Percentiles rank a stretch among this genome's conserved stretches.
These are phyloP conservation scores for Kalmanozyma brasiliensis DNA, from an alignment of 1,284 basidiomycete species.

Conservation along the genomic window DNA sequence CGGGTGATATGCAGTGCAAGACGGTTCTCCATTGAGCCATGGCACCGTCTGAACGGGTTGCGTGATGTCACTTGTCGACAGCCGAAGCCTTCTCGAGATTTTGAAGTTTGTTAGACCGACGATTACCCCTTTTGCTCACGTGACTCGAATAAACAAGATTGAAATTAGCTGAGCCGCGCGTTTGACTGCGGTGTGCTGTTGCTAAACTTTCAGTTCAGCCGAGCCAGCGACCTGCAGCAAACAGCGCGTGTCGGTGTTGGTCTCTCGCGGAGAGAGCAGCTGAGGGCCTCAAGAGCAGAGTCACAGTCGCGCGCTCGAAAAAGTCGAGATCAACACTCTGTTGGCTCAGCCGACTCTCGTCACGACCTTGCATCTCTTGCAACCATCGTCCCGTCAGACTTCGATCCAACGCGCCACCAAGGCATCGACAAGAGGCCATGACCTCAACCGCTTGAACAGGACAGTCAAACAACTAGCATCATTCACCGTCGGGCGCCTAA, in stretches of 20 bases:
- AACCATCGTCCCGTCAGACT: neutral
- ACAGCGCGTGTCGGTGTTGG: conserved; percentile 11
- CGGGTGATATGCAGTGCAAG: neutral
- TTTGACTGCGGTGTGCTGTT: neutral
- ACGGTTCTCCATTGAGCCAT: too few relatives aligned
- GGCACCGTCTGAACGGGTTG: too few relatives aligned
- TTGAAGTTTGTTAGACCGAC: neutral
- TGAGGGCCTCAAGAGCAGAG: neutral
- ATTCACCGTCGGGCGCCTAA: too few relatives aligned
- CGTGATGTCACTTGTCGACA: neutral
- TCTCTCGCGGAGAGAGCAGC: neutral
- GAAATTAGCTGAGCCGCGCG: conserved; percentile 2
- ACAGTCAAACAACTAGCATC: too few relatives aligned
- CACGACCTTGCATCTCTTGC: too few relatives aligned
- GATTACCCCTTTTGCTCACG: neutral
- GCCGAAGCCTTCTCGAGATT: neutral
- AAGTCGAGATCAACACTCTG: conserved; percentile 14
- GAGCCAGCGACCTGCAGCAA: neutral
- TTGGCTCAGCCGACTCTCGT: neutral
- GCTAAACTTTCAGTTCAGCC: too few relatives aligned
- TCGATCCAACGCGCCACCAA: too few relatives aligned
- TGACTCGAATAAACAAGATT: conserved; percentile 1
- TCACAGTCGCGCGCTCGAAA: conserved; percentile 1
- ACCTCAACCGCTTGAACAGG: too few relatives aligned
- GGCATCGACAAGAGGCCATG: too few relatives aligned